Conservation (phyloP, 768 basidiomycete species). For the Lactarius deliciosus region DNA sequence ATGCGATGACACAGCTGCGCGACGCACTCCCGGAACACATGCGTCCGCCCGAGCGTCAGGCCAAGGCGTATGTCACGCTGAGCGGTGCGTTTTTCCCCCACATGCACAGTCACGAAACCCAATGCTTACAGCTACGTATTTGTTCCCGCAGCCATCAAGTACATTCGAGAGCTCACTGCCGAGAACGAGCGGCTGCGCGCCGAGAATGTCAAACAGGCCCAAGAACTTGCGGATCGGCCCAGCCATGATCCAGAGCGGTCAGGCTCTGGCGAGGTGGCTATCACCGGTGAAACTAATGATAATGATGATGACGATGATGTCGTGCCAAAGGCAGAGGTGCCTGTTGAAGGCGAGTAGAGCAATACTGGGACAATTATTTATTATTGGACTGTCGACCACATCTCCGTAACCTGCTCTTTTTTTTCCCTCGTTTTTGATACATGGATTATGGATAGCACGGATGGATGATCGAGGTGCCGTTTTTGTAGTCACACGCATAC, state of each 20-base stretch:
- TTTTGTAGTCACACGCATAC: slow-evolving; percentile 13
- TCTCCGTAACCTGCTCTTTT: slow-evolving; percentile 11
- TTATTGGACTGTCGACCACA: slow-evolving; percentile 12
- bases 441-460: slow-evolving; percentile 20
- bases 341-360: slow-evolving; percentile 21
- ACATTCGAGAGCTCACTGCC: slow-evolving; percentile 23
- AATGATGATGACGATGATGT: background rate
- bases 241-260: slow-evolving; percentile 17
- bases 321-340: slow-evolving; percentile 13
- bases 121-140: background rate
- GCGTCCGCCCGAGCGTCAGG: slow-evolving; percentile 27
- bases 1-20: slow-evolving; percentile 27
- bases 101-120: background rate
- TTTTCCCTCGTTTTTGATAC: slow-evolving; percentile 5
- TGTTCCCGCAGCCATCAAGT: slow-evolving; percentile 24
- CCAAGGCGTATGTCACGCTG: slow-evolving; percentile 24
- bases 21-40: slow-evolving; percentile 27
- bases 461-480: slow-evolving; percentile 21
- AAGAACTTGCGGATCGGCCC: slow-evolving; percentile 12
- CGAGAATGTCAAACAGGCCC: slow-evolving; percentile 22
- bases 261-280: slow-evolving; percentile 15
- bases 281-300: slow-evolving; percentile 6
- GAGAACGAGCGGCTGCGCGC: slow-evolving; percentile 24
- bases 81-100: slow-evolving; percentile 19
- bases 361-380: slow-evolving; percentile 23